Evolutionary conservation across 1,139 yeast species (phyloP).

Genomic region (Saccharomyces hybrid): DNA sequence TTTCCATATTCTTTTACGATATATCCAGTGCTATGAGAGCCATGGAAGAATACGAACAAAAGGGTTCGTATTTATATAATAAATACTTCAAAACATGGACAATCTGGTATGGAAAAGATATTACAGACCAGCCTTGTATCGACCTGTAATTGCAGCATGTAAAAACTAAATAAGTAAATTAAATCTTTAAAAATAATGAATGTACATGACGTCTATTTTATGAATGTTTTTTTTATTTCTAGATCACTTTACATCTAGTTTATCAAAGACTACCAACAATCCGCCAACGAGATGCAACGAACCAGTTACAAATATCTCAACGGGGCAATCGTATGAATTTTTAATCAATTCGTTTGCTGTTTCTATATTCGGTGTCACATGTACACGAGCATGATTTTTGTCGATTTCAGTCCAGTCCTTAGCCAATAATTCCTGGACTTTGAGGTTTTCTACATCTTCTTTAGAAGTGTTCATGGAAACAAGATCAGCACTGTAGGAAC

Average conservation of each 20-base stretch:
- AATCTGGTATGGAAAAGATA: constrained; percentile 61
- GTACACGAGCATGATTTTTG: constrained; percentile 35
- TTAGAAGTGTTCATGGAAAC: constrained; percentile 77
- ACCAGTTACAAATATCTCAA: constrained; percentile 87
- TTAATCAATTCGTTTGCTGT: constrained; percentile 53
- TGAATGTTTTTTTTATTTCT: neutral
- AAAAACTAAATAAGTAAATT: neutral
- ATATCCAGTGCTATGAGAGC: constrained; percentile 59
- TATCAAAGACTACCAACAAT: constrained; percentile 71
- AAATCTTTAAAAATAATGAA: constrained; percentile 3
- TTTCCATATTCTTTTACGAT: constrained; percentile 57
- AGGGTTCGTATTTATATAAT: constrained; percentile 34
- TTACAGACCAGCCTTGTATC: constrained; percentile 49
- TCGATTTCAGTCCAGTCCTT: constrained; percentile 60
- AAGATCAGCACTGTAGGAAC: constrained; percentile 72
- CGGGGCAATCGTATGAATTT: constrained; percentile 25
- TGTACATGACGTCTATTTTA: neutral
- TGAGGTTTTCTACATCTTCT: constrained; percentile 65
- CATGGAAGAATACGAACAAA: constrained; percentile 39
- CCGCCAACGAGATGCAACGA: constrained; percentile 94
- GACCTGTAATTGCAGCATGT: constrained; percentile 12
- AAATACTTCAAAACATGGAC: constrained; percentile 52
- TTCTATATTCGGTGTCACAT: constrained; percentile 69
- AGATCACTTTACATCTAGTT: constrained; percentile 7
- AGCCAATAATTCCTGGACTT: constrained; percentile 73